Percentiles rank a stretch among this genome's conserved stretches.
Conservation (phyloP, 768 basidiomycete species). For the Galerina sulciceps region DNA sequence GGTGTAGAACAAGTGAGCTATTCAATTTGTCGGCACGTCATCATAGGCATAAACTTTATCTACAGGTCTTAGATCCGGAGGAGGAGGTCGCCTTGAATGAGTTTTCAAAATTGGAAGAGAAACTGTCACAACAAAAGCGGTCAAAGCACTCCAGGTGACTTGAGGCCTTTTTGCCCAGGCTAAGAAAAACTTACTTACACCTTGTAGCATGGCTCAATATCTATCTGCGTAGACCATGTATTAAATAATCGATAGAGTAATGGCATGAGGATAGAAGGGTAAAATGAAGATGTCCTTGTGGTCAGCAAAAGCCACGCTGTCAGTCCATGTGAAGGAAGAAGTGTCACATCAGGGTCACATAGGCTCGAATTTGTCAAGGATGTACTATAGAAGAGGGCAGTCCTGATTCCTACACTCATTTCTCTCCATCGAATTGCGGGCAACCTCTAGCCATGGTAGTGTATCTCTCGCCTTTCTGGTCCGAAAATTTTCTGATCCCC, state of each 20-base stretch:
- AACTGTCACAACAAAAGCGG: constrained; percentile 49
- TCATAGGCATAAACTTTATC: background rate
- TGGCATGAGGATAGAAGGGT: background rate
- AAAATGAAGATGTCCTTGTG: background rate
- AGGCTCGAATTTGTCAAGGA: background rate
- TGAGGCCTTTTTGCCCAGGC: background rate
- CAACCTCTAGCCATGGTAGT: constrained; percentile 20
- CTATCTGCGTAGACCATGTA: constrained; percentile 64
- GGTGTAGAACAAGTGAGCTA: constrained; percentile 80
- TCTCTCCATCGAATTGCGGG: background rate
- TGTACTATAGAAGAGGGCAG: background rate
- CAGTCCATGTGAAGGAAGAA: constrained; percentile 8
- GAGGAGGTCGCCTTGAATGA: constrained; percentile 87
- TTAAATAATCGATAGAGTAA: constrained; percentile 7
- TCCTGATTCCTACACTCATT: background rate
- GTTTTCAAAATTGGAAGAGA: constrained; percentile 86
- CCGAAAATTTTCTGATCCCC: background rate
- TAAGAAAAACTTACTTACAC: constrained; percentile 3
- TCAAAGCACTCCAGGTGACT: constrained; percentile 52
- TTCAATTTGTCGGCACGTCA: background rate
- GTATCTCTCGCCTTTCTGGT: background rate
- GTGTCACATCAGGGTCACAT: constrained; percentile 19
- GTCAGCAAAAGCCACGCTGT: constrained; percentile 26
- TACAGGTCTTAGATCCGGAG: constrained; percentile 86
- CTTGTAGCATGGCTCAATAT: constrained; percentile 74